These are phyloP conservation scores for Zygosaccharomyces pseudobailii DNA, from an alignment of 1,139 yeast species.

Conservation along the genomic window DNA sequence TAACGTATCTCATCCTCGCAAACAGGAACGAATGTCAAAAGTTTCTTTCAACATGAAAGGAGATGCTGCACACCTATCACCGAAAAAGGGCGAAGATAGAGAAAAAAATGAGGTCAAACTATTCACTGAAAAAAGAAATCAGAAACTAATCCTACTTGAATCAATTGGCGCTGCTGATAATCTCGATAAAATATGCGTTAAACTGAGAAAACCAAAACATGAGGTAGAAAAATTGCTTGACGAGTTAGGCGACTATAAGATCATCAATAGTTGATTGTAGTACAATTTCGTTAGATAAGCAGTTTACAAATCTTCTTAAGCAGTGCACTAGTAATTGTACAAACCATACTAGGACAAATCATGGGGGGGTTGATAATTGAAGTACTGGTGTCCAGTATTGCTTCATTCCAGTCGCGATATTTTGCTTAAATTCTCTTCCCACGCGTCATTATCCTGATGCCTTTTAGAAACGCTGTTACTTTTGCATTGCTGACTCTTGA, in stretches of 20 bases:
- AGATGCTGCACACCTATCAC: conserved; percentile 5
- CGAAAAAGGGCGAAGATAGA: conserved; percentile 18
- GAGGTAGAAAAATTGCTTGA: conserved; percentile 51
- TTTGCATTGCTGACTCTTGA: conserved; percentile 5
- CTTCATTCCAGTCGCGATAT: conserved; percentile 5
- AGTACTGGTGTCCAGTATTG: no score
- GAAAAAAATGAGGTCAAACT: conserved; percentile 19
- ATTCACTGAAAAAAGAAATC: conserved; percentile 28
- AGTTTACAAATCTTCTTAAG: neutral
- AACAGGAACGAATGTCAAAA: conserved; percentile 19
- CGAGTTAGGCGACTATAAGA: conserved; percentile 36
- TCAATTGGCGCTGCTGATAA: conserved; percentile 55
- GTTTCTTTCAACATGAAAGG: conserved; percentile 25
- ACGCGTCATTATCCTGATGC: conserved; percentile 5
- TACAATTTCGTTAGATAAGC: neutral
- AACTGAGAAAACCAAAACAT: conserved; percentile 50
- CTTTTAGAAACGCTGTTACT: conserved; percentile 6
- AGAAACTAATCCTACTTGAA: conserved; percentile 41
- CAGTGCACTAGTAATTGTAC: conserved; percentile 5
- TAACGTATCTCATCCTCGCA: conserved; percentile 8
- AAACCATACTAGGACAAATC: neutral
- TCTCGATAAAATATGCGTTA: conserved; percentile 71
- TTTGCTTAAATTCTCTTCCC: conserved; percentile 9
- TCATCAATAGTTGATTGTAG: conserved; percentile 32
- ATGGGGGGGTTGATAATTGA: neutral